These are phyloP conservation scores for Juncus effusus DNA, from an alignment of 176 grass and related monocot genomes.

Conservation along the genomic window DNA sequence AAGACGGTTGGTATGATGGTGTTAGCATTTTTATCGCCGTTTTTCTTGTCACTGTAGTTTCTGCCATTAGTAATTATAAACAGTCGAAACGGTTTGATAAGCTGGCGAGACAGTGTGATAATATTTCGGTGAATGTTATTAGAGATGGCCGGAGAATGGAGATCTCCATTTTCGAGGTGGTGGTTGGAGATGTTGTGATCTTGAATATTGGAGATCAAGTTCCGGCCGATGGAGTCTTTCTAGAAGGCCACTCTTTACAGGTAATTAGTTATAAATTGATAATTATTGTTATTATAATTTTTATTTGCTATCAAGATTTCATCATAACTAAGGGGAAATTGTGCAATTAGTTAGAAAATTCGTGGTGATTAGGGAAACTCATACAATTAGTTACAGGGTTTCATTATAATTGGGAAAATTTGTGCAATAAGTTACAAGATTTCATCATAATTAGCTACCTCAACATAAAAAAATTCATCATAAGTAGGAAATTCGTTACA, in stretches of 20 bases:
- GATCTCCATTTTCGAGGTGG: constrained; percentile 47
- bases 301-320: no score
- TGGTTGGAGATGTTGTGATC: constrained; percentile 59
- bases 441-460: no score
- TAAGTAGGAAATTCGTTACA: no score
- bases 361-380: no score
- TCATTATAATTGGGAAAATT: no score
- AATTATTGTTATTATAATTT: no score
- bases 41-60: constrained; percentile 50
- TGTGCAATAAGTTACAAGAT: no score
- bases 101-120: constrained; percentile 33
- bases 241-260: constrained; percentile 48
- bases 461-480: no score
- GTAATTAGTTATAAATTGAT: not conserved
- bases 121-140: constrained; percentile 38
- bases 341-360: no score
- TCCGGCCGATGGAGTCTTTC: constrained; percentile 54
- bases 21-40: constrained; percentile 71
- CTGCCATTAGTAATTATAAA: constrained; percentile 58
- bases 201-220: constrained; percentile 67
- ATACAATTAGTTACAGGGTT: no score
- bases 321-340: no score
- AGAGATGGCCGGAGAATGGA: constrained; percentile 36
- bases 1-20: constrained; percentile 70
- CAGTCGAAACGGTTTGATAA: constrained; percentile 50